These are phyloP conservation scores for Solanum dulcamara DNA, from an alignment of 257 asterid genomes.

Conservation along the genomic window DNA sequence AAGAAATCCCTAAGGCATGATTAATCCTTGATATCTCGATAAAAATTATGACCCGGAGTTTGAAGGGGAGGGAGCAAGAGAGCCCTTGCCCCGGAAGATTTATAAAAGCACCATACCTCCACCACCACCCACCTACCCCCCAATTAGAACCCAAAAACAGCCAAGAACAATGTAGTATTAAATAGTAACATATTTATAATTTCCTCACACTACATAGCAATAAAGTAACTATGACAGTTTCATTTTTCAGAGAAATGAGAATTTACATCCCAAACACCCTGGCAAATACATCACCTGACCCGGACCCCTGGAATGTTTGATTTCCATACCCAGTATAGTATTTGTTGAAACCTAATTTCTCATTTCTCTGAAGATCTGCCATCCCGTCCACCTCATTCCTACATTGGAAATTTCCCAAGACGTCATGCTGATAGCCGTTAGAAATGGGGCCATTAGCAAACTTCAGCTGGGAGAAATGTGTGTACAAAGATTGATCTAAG, in stretches of 20 bases:
- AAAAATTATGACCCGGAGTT: background rate
- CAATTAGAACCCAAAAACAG: background rate
- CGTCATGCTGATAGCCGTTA: slow-evolving; percentile 27
- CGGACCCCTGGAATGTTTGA: slow-evolving; percentile 34
- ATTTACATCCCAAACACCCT: slow-evolving; percentile 55
- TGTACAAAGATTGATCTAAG: slow-evolving; percentile 25
- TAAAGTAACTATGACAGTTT: background rate
- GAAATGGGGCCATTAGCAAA: slow-evolving; percentile 30
- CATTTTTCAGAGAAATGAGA: background rate
- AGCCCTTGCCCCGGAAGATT: background rate
- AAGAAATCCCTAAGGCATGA: too few species aligned
- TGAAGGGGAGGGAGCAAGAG: background rate
- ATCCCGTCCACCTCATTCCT: slow-evolving; percentile 31
- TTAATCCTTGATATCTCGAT: too few species aligned
- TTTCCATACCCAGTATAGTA: slow-evolving; percentile 60
- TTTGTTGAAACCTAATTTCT: slow-evolving; percentile 43
- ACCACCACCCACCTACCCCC: background rate
- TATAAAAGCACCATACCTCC: background rate
- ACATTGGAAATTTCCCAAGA: slow-evolving; percentile 33
- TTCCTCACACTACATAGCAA: background rate
- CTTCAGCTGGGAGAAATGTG: slow-evolving; percentile 34
- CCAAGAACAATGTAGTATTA: background rate
- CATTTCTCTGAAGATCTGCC: slow-evolving; percentile 42
- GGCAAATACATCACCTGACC: slow-evolving; percentile 57
- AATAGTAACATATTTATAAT: background rate